Evolutionary conservation across 78 protist species (phyloP).

Genomic region (Protostelium mycophagum): DNA sequence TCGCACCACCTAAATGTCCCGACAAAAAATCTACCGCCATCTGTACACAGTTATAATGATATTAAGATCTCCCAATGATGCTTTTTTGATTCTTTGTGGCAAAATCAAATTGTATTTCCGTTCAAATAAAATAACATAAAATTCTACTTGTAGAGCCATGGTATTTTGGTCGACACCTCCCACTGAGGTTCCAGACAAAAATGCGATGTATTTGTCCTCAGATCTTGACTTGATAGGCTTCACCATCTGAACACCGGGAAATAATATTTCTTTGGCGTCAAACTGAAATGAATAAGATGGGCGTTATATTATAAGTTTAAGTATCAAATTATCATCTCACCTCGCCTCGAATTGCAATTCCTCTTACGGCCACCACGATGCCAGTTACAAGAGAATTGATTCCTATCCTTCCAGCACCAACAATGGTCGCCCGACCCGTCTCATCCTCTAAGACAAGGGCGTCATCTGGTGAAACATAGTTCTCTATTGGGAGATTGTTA

Average conservation of each 20-base stretch:
- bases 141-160: not conserved
- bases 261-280: conserved; percentile 31
- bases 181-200: not conserved
- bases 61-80: not conserved
- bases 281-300: conserved; percentile 4
- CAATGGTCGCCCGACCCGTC: conserved; percentile 47
- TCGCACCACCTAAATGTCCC: not conserved
- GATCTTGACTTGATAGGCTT: not conserved
- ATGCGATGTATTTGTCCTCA: not conserved
- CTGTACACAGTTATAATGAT: not conserved
- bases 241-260: conserved; percentile 14
- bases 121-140: too few relatives aligned
- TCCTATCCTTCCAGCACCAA: conserved; percentile 17
- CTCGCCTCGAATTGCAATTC: conserved; percentile 35
- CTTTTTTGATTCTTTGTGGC: not conserved
- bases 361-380: conserved; percentile 43
- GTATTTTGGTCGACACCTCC: not conserved
- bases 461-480: conserved; percentile 13
- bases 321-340: too few relatives aligned
- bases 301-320: not conserved
- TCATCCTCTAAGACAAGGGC: conserved; percentile 51
- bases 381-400: conserved; percentile 35
- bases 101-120: too few relatives aligned
- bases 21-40: not conserved
- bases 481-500: conserved; percentile 39